Base-by-base conservation (phyloP, 148 eudicot genomes). In the Spergularia marina region DNA sequence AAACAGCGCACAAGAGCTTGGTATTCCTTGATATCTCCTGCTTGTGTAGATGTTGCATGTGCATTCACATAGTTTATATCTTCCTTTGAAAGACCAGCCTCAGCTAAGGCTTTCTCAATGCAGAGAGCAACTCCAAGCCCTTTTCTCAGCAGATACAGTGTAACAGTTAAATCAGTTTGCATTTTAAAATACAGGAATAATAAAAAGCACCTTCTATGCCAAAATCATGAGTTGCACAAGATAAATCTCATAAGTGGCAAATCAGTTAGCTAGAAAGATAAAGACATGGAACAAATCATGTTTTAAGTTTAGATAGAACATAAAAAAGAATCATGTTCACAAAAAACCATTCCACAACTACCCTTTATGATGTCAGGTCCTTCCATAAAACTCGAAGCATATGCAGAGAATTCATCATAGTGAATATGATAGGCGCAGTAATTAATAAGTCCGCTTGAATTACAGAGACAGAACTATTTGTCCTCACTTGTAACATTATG, bases 11-110 rank as follows among this genome's bases (percentile, higher is more conserved):
- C 55, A 64, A 94, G 82, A 41, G 98, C 98, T 82, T 94, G 90
- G 84, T 90, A 94, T 77, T 94, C 98, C 78, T 90, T 91, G n/a
- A 94, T 81, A 73, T 94, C 98, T 65, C 96, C 98, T 65, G 89
- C 77, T 53, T 89, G 97, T 18, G 98, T 94, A 39, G 98, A 94
- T 30, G 98, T 94, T 72, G 97, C 98, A 80, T 94, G 98, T 70
- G 97, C 98, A 80, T 94, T 94, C 62, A 94, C 89, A 79, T 94
- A 94, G 81, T 94, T 94, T 60, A 94, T 90, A 69, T 94, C 97
- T 87, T 91, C 98, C 83, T 77, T 94, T 66, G 91, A 75, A 66
- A 94, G 79, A 75, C 97, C 97, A 57, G 93, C 83, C 73, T 87
- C 92, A 72, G 87, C 85, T 72, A 94, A 86, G 70, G 97, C 98